A percentile compares a stretch with the other conserved stretches of the same genome.
phyloP scores from a whole-genome alignment of 2,329 filamentous ascomycete species.

The Achaetomium macrosporum region DNA sequence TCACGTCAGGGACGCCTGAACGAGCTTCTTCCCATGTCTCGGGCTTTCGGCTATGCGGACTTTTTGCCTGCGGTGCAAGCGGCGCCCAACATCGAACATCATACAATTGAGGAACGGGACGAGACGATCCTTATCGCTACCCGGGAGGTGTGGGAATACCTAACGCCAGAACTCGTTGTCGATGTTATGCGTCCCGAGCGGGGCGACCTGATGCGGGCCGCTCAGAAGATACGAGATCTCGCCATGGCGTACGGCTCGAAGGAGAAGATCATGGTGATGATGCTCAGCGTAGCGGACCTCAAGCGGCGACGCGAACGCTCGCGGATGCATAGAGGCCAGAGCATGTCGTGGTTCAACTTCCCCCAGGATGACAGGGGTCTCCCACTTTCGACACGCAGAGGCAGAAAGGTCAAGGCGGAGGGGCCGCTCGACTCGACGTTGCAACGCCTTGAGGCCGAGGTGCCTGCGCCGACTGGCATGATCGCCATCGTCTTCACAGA shows the following conservation, averaged over 20 bases:
- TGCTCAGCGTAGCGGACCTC: conserved; percentile 86
- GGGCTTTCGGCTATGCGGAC: conserved; percentile 91
- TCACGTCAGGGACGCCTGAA: conserved; percentile 92
- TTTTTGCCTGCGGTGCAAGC: conserved; percentile 90
- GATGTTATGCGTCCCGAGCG: conserved; percentile 86
- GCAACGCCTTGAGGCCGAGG: conserved; percentile 79
- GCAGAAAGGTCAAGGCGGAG: conserved; percentile 56
- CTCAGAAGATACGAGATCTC: conserved; percentile 88
- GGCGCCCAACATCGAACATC: conserved; percentile 73
- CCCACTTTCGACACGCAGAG: conserved; percentile 46
- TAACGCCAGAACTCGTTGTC: conserved; percentile 82
- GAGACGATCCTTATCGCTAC: conserved; percentile 92
- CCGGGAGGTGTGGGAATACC: conserved; percentile 89
- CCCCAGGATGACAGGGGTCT: conserved; percentile 61
- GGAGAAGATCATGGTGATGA: conserved; percentile 98
- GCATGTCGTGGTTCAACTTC: conserved; percentile 76
- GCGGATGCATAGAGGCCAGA: conserved; percentile 67
- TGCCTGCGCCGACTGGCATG: conserved; percentile 84
- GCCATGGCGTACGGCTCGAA: conserved; percentile 93
- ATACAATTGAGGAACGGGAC: conserved; percentile 78
- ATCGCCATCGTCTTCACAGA: conserved; percentile 95
- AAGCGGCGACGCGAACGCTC: conserved; percentile 75
- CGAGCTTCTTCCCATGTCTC: conserved; percentile 82
- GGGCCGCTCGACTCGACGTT: conserved; percentile 79
- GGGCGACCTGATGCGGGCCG: conserved; percentile 85